These are phyloP conservation scores for Lipomyces spencermartinsiae DNA, from an alignment of 805 yeast genomes.

Conservation along the genomic window DNA sequence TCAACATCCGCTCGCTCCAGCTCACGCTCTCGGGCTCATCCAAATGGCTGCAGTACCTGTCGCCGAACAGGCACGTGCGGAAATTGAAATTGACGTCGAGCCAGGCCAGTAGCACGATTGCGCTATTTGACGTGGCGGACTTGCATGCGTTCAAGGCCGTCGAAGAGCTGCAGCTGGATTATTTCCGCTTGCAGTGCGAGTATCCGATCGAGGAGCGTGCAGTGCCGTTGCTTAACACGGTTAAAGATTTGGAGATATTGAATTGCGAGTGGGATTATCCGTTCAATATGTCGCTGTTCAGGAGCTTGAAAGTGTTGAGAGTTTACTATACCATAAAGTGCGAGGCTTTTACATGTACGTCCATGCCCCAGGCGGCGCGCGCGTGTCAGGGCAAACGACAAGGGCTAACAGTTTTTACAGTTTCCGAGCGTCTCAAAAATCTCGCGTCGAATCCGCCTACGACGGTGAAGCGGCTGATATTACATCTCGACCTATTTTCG, in stretches of 20 bases:
- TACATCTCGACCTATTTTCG: slow-evolving; percentile 28
- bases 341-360: slow-evolving; percentile 35
- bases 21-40: slow-evolving; percentile 37
- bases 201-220: slow-evolving; percentile 30
- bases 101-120: slow-evolving; percentile 23
- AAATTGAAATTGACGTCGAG: slow-evolving; percentile 17
- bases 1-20: slow-evolving; percentile 15
- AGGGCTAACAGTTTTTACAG: background rate
- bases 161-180: slow-evolving; percentile 21
- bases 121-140: slow-evolving; percentile 29
- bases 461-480: slow-evolving; percentile 11
- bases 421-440: slow-evolving; percentile 32
- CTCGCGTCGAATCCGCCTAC: slow-evolving; percentile 34
- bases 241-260: slow-evolving; percentile 19
- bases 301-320: slow-evolving; percentile 13
- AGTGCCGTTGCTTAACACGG: slow-evolving; percentile 21
- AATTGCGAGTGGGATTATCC: slow-evolving; percentile 39
- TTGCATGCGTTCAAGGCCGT: slow-evolving; percentile 29
- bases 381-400: no score
- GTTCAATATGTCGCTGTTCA: slow-evolving; percentile 31
- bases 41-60: slow-evolving; percentile 33
- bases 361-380: background rate
- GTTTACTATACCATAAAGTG: slow-evolving; percentile 27
- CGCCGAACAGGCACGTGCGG: slow-evolving; percentile 19
- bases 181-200: slow-evolving; percentile 32